Conservation (phyloP, 257 asterid species). For the Nicotiana attenuata region DNA sequence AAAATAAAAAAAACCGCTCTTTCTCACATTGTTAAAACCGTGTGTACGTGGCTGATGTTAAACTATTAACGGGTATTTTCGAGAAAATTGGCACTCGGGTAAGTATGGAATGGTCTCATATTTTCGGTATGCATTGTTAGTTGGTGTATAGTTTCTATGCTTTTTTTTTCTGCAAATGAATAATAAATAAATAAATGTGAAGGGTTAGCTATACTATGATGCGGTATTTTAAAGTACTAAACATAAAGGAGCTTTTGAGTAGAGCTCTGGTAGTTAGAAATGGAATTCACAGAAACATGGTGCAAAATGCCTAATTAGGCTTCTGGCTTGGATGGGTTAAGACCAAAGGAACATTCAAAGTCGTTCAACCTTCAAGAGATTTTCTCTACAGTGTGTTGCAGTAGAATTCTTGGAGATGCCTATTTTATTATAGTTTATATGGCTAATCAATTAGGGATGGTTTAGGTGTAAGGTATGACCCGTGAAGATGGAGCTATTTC, state of each 20-base stretch:
- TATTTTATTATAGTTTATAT: background rate
- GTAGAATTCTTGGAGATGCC: background rate
- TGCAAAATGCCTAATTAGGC: background rate
- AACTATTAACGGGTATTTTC: background rate
- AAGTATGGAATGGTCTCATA: background rate
- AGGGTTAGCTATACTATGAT: background rate
- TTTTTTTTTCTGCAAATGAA: background rate
- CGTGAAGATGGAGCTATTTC: background rate
- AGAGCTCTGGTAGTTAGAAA: background rate
- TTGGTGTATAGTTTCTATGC: background rate
- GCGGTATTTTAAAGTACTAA: background rate
- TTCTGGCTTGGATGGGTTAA: background rate
- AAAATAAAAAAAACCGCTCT: background rate
- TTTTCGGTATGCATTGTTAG: background rate
- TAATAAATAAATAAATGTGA: background rate
- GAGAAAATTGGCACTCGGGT: background rate
- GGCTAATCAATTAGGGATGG: background rate
- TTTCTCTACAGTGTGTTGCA: background rate
- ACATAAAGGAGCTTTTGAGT: background rate
- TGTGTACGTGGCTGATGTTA: background rate
- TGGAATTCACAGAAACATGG: background rate
- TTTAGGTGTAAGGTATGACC: background rate
- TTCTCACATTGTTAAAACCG: background rate
- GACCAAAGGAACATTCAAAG: background rate
- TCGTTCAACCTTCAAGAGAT: background rate